These are phyloP conservation scores for Acanthamoeba sp. DNA, from an alignment of 208 protist species.

Conservation along the genomic window DNA sequence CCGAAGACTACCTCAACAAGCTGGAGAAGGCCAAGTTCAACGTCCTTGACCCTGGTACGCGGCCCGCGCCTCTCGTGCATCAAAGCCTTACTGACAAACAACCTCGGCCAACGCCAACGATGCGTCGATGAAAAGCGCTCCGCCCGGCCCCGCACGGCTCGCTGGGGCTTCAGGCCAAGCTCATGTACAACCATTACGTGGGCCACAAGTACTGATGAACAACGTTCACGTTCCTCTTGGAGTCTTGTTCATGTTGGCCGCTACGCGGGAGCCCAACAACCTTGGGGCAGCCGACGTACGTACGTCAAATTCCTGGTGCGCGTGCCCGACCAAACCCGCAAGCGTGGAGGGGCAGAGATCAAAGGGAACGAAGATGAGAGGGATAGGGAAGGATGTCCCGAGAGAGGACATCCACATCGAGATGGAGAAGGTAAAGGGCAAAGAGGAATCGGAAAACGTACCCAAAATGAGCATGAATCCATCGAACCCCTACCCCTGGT, in stretches of 20 bases:
- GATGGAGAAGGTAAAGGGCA: neutral
- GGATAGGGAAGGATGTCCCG: too few species aligned
- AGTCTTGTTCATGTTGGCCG: too few species aligned
- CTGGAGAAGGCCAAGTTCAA: slow-evolving; percentile 76
- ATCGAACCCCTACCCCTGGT: neutral
- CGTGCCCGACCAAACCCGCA: too few species aligned
- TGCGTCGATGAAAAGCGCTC: neutral
- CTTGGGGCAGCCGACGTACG: too few species aligned
- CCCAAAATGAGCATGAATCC: neutral
- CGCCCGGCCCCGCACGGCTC: neutral
- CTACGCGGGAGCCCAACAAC: too few species aligned
- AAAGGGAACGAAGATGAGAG: too few species aligned
- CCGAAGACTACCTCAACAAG: slow-evolving; percentile 64
- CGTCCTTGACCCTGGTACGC: slow-evolving; percentile 59
- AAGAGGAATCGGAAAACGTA: neutral
- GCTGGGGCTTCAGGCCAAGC: slow-evolving; percentile 32
- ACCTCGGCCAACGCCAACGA: neutral
- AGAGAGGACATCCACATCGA: too few species aligned
- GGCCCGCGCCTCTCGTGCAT: too few species aligned
- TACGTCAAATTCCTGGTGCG: too few species aligned
- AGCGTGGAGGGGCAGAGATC: too few species aligned
- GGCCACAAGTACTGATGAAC: slow-evolving; percentile 46
- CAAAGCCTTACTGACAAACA: neutral
- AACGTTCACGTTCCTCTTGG: neutral
- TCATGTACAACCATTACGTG: slow-evolving; percentile 61